Evolutionary conservation across 768 basidiomycete genomes (phyloP), one percentile per base, ranked within the genome.

Genomic region (Dioszegia crocea): DNA sequence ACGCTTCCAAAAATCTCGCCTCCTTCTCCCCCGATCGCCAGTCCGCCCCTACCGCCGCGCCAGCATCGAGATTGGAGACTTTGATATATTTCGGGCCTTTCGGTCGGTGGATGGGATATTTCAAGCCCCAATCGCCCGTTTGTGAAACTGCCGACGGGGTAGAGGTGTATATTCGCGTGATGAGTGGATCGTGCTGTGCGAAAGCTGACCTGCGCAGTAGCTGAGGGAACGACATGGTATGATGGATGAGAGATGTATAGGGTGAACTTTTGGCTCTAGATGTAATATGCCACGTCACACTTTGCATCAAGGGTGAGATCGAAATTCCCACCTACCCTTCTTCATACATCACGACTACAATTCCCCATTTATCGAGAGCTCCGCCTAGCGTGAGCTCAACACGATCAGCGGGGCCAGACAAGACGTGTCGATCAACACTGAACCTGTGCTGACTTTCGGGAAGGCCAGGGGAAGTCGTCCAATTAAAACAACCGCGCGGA

Each of bases 81-180:
- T 64, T 61, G 55, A 77, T 69, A 60, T 75, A 69, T 49, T 63
- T 60, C 1, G 75, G 68, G 12, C 63, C 64, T 21, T 62, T 65
- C 8, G 58, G 52, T 3, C 54, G 19, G 44, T 64, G 54, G 30
- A 68, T 48, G 46, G 67, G 53, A 57, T 65, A 71, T 54, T 77
- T 77, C 29, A 77, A 52, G 30, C 75, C 75, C 65, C 65, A 77
- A 41, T 77, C 75, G 23, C 64, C 66, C 24, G 64, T 60, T 38
- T 59, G 47, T 10, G 62, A 48, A 4, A 68, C 63, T 23, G 73
- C 66, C 3, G 69, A 69, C 2, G 65, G 71, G 3, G 71, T 68
- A 16, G 71, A 70, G 47, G 71, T 72, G 68, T 77, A 77, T 59
- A 77, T 60, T 24, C 75, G 66, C 19, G 70, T 68, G 62, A 77